These are phyloP conservation scores for Metschnikowia proteae DNA, from an alignment of 805 yeast genomes.

Conservation along the genomic window DNA sequence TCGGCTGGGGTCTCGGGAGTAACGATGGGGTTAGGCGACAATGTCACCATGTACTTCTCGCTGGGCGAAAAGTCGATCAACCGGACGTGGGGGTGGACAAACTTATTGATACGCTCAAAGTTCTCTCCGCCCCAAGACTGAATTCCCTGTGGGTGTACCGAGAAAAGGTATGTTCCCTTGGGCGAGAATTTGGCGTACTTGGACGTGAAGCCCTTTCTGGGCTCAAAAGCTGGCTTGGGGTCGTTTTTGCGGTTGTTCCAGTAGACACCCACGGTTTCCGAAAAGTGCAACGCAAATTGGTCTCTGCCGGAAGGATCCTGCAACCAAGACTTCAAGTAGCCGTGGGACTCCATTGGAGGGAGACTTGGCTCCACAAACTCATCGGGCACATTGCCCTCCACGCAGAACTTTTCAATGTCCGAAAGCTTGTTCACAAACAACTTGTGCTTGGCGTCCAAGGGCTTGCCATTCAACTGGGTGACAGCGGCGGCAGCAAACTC, in stretches of 20 bases:
- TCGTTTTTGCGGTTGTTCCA: constrained; percentile 77
- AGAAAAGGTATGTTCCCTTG: constrained; percentile 81
- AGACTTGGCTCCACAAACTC: constrained; percentile 69
- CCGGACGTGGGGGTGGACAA: constrained; percentile 84
- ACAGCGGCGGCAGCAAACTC: constrained; percentile 75
- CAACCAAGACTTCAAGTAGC: constrained; percentile 86
- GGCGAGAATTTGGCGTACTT: constrained; percentile 89
- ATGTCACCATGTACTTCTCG: constrained; percentile 85
- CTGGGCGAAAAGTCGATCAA: constrained; percentile 88
- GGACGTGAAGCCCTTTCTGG: constrained; percentile 82
- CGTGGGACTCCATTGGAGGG: constrained; percentile 70
- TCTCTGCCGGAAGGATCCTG: constrained; percentile 87
- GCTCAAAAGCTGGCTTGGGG: constrained; percentile 74
- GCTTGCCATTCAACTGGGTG: constrained; percentile 78
- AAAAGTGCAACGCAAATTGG: constrained; percentile 77
- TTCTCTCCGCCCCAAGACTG: constrained; percentile 93
- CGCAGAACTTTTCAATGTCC: constrained; percentile 77
- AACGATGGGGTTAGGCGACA: constrained; percentile 79
- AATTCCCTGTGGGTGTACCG: constrained; percentile 91
- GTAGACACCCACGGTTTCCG: constrained; percentile 75
- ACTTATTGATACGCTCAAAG: constrained; percentile 70
- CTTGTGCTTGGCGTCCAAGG: constrained; percentile 90
- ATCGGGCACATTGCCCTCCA: constrained; percentile 56
- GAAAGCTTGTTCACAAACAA: constrained; percentile 75
- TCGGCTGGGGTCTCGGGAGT: constrained; percentile 61